Base-by-base conservation (phyloP, 345 rosid species). In the Cardamine occulta region DNA sequence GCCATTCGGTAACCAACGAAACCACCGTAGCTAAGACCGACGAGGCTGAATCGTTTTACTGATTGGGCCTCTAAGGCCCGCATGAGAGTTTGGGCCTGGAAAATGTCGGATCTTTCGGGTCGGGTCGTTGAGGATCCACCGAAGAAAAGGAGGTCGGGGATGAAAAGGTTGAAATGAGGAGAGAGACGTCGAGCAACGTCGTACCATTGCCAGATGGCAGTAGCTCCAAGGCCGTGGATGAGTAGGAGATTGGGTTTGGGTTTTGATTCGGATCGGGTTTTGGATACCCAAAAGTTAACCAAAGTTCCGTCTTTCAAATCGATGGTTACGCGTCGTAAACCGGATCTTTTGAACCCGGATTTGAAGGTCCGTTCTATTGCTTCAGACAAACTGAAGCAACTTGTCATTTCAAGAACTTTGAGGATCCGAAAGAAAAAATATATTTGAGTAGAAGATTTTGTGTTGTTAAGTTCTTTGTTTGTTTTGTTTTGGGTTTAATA, bases 1-100 rank as follows among this genome's bases (percentile, higher is more conserved):
- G 97, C 97, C 82, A 91, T 85, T 37, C 89, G 82, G 77, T 93
- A 91, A 62, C 85, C 96, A 0, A 89, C 88, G 47, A 93, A 89
- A 17, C 97, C 98, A 0, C 98, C 97, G 75, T 93, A 93, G 67
- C 97, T 91, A 34, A 93, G 79, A 26, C 98, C 96, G 29, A 88
- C 89, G 61, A 87, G 75, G 67, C 88, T 89, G 60, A 91, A 51
- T 49, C 74, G 75, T 77, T 64, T 57, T 12, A 88, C 90, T 11
- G 80, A 81, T 21, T 84, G 75, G 44, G 85, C 85, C 80, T 85
- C 86, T 85, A 88, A 82, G 32, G 84, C 79, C 47, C 83, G 78
- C 90, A 84, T 88, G 63, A 90, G 65, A 39, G 88, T 87, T 83
- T 82, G 82, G 12, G 96, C 97, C 73, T 93, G 97, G 66, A 93